Conservation (phyloP, 2,329 filamentous ascomycete genomes). For the Thielaviopsis populi region DNA sequence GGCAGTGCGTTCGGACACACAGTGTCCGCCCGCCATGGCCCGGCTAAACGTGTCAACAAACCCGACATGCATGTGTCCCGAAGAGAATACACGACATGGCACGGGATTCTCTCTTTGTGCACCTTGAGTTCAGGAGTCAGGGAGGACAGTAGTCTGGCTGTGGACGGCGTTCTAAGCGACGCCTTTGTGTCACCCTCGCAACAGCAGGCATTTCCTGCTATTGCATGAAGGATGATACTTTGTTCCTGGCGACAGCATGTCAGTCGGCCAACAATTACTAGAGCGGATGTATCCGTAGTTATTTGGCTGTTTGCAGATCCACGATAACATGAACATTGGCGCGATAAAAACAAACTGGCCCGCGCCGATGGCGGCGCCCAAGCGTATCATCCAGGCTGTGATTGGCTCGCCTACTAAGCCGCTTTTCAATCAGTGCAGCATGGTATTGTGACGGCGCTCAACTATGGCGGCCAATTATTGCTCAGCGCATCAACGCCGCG, state of each 20-base stretch:
- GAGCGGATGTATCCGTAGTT: neutral
- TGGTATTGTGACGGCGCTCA: no score
- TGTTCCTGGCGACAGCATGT: neutral
- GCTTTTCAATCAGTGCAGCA: neutral
- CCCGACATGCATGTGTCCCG: neutral
- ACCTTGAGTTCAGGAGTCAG: neutral
- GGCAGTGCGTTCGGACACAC: neutral
- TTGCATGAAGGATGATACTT: neutral
- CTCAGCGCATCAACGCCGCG: neutral
- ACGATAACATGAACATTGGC: neutral
- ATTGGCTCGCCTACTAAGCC: neutral
- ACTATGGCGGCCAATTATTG: neutral
- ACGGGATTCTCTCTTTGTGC: neutral
- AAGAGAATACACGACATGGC: neutral
- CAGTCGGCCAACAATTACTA: neutral
- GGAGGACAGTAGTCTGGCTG: neutral
- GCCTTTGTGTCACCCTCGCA: neutral
- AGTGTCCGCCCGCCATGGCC: neutral
- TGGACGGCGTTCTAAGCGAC: neutral
- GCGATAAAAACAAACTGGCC: neutral
- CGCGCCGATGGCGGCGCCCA: constrained; percentile 1
- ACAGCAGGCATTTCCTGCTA: neutral
- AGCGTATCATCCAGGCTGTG: neutral
- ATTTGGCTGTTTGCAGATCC: neutral
- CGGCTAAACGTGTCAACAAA: neutral